Base-by-base conservation (phyloP, 2,329 filamentous ascomycete genomes). In the Microcera coccophila region DNA sequence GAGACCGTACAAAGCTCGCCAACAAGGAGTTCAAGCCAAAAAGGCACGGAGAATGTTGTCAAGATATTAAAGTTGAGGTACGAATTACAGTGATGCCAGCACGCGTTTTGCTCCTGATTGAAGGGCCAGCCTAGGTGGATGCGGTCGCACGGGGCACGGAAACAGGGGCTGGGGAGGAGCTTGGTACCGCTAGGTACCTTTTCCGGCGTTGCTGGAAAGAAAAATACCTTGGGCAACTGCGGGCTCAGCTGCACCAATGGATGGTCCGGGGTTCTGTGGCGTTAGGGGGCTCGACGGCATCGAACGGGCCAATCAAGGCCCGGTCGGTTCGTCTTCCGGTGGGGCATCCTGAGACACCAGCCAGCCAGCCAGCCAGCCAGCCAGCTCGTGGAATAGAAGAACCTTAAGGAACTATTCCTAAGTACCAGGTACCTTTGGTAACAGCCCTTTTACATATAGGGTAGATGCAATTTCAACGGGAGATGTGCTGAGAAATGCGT, bases 41-140 rank as follows among this genome's bases (percentile, higher is more conserved):
- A 35, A 7, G 36, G 12, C 19, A 21, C 22, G 17, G 21, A 17
- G 36, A 12, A 26, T 26, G 22, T 29, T 15, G 33, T 35, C 16
- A 35, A 35, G n/a, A n/a, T n/a, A n/a, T n/a, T 11, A 35, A 19
- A 20, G 17, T 35, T 20, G 9, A 20, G 33, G 18, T 35, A 18
- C 15, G 18, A 44, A 47, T 53, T 55, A 53, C 53, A 41, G 57
- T 59, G 57, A 59, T 54, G 57, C 58, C 56, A 60, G 57, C 58
- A 60, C 58, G 54, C 57, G 54, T 58, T 60, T 59, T 58, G 52
- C 54, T 59, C 52, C 54, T 59, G 56, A 59, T 58, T 55, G 48
- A 59, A 55, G 50, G 51, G 53, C 45, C 43, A 47, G 36, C n/a
- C n/a, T n/a, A n/a, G 36, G 21, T 28, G 36, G 46, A 49, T 48